A percentile compares a stretch with the other conserved stretches of the same genome.
phyloP scores from a whole-genome alignment of 2,329 filamentous ascomycete genomes.

The Exophiala dermatitidis region DNA sequence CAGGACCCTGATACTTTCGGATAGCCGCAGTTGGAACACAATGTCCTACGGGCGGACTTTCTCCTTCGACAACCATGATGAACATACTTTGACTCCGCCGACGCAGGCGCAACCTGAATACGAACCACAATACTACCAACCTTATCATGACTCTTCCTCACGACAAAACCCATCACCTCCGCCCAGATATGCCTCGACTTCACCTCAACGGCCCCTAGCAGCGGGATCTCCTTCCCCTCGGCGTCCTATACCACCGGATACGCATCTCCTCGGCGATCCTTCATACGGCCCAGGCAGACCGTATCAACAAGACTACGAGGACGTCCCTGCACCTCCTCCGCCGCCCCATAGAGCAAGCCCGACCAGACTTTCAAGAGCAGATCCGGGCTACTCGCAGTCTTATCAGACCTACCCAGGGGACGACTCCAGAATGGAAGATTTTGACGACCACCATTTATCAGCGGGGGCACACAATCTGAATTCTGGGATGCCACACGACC shows the following conservation, averaged over 20 bases:
- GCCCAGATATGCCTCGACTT: conserved; percentile 23
- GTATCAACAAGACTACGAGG: conserved; percentile 12
- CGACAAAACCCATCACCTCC: conserved; percentile 26
- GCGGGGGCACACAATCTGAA: too few relatives aligned
- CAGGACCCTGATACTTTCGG: conserved; percentile 1
- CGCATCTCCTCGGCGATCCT: conserved; percentile 11
- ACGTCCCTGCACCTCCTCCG: conserved; percentile 27
- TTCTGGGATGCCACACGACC: too few relatives aligned
- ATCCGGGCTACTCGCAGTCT: conserved; percentile 8
- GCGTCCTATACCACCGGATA: conserved; percentile 14
- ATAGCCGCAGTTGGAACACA: conserved; percentile 9
- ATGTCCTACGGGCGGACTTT: conserved; percentile 23
- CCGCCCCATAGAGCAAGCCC: conserved; percentile 30
- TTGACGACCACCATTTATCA: background rate
- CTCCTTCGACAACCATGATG: conserved; percentile 28
- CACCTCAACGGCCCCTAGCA: conserved; percentile 11
- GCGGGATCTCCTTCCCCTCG: conserved; percentile 15
- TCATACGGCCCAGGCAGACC: conserved; percentile 17
- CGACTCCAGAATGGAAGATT: conserved; percentile 20
- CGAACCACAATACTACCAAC: conserved; percentile 17
- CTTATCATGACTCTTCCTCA: conserved; percentile 22
- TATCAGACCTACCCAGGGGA: conserved; percentile 12
- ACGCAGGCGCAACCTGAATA: conserved; percentile 7
- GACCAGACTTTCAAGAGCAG: conserved; percentile 25
- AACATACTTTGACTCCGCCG: conserved; percentile 11